These are phyloP conservation scores for Yamadazyma paraphyllophila DNA, from an alignment of 805 yeast species.

Conservation along the genomic window DNA sequence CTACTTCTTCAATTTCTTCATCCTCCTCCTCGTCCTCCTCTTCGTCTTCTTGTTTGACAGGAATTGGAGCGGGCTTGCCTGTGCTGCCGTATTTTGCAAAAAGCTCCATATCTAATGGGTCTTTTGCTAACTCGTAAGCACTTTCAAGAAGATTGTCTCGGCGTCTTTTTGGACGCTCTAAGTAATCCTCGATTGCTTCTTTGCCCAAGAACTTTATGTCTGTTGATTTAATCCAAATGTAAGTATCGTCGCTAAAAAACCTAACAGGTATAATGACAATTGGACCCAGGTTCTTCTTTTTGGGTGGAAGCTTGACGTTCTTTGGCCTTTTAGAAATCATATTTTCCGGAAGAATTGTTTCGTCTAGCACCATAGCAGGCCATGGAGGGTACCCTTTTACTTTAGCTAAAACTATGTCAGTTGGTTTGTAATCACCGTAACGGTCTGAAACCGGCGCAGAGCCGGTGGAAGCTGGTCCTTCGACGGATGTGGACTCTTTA, in stretches of 20 bases:
- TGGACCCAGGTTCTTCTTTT: conserved; percentile 14
- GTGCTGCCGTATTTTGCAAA: conserved; percentile 41
- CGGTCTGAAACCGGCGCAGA: neutral
- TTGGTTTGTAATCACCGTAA: conserved; percentile 1
- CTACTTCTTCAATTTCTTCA: conserved; percentile 16
- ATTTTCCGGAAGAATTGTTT: conserved; percentile 55
- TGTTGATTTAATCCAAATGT: conserved; percentile 57
- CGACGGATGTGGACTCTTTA: neutral
- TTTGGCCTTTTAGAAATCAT: conserved; percentile 53
- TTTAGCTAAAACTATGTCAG: conserved; percentile 57
- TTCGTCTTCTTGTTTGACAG: conserved; percentile 22
- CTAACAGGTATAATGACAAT: conserved; percentile 49
- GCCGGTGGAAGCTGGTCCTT: neutral
- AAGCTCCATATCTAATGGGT: conserved; percentile 42
- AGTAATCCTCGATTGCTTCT: conserved; percentile 41
- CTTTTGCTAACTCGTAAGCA: conserved; percentile 54
- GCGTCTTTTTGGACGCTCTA: conserved; percentile 30
- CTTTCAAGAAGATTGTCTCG: conserved; percentile 43
- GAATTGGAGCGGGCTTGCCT: conserved; percentile 45
- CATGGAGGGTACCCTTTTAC: conserved; percentile 86
- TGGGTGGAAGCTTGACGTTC: conserved; percentile 19
- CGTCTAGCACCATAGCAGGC: conserved; percentile 82
- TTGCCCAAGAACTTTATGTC: conserved; percentile 49
- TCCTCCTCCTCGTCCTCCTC: conserved; percentile 6
- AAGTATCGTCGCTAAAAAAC: conserved; percentile 70